These are phyloP conservation scores for Neonectria hederae DNA, from an alignment of 2,329 filamentous ascomycete genomes.

Conservation along the genomic window DNA sequence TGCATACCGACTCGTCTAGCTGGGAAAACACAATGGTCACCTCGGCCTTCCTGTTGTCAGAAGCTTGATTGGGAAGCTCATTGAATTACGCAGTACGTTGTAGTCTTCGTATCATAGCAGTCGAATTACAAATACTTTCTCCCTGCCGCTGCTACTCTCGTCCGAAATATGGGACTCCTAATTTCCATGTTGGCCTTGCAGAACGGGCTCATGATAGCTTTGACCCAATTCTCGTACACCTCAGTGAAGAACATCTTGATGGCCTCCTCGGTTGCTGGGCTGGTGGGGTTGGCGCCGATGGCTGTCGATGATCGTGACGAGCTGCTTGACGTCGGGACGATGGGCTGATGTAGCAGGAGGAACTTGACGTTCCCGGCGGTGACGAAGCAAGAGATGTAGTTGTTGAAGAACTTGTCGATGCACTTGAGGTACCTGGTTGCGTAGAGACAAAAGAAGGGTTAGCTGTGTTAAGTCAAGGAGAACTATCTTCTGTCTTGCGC, in stretches of 20 bases:
- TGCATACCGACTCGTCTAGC: background rate
- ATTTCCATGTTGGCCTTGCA: slow-evolving; percentile 88
- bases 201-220: slow-evolving; percentile 97
- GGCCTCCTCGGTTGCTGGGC: slow-evolving; percentile 92
- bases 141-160: slow-evolving; percentile 84
- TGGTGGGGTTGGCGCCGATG: slow-evolving; percentile 84
- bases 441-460: background rate
- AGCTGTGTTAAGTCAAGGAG: slow-evolving; percentile 1
- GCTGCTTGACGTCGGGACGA: slow-evolving; percentile 51
- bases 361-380: slow-evolving; percentile 94
- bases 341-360: slow-evolving; percentile 89
- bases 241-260: slow-evolving; percentile 94
- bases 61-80: background rate
- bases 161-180: slow-evolving; percentile 84
- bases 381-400: slow-evolving; percentile 93
- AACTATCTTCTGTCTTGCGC: slow-evolving; percentile 7
- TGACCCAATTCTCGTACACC: slow-evolving; percentile 96
- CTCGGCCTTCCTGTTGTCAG: background rate
- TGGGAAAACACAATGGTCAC: background rate
- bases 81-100: slow-evolving; percentile 20
- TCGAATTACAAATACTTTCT: slow-evolving; percentile 82
- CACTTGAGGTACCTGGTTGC: slow-evolving; percentile 86
- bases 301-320: slow-evolving; percentile 70
- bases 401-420: slow-evolving; percentile 96
- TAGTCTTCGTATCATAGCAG: slow-evolving; percentile 37